A percentile compares a stretch with the other conserved stretches of the same genome.
phyloP scores from a whole-genome alignment of 1,284 basidiomycete species.

The Microbotryum saponariae region DNA sequence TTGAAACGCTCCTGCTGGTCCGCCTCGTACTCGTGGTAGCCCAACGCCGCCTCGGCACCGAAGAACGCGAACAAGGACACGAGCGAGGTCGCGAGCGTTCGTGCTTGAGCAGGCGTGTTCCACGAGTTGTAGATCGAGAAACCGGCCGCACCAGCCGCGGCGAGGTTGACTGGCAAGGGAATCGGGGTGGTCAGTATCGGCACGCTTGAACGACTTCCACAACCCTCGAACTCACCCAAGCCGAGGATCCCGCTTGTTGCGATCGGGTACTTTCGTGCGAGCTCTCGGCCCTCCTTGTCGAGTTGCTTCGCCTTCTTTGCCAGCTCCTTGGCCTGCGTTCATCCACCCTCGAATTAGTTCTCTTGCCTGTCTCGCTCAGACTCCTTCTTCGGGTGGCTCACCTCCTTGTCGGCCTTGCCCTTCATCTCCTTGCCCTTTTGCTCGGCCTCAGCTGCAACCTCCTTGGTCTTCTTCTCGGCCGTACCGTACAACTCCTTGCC shows the following conservation, averaged over 20 bases:
- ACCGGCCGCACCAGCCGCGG: conserved; percentile 58
- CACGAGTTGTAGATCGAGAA: conserved; percentile 65
- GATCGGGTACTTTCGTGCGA: conserved; percentile 58
- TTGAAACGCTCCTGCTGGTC: neutral
- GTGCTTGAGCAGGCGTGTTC: conserved; percentile 61
- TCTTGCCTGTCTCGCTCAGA: neutral
- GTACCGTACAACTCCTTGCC: neutral
- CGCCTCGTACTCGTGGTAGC: conserved; percentile 27
- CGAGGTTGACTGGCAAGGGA: conserved; percentile 56
- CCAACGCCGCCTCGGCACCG: conserved; percentile 33
- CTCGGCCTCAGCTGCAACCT: neutral
- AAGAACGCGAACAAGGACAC: conserved; percentile 59
- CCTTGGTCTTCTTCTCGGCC: neutral
- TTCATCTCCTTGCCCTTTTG: neutral
- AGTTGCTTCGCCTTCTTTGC: conserved; percentile 54
- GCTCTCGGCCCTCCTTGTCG: conserved; percentile 54
- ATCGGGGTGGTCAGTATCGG: too few relatives aligned
- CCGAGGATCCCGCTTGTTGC: conserved; percentile 64
- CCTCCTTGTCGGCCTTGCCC: conserved; percentile 13
- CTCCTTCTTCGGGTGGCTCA: neutral
- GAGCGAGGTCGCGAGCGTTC: conserved; percentile 55
- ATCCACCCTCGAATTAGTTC: neutral
- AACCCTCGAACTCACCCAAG: conserved; percentile 45
- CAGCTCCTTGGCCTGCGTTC: conserved; percentile 27
- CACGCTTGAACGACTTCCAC: too few relatives aligned